phyloP scores from a whole-genome alignment of 345 rosid species.

The Murraya koenigii region DNA sequence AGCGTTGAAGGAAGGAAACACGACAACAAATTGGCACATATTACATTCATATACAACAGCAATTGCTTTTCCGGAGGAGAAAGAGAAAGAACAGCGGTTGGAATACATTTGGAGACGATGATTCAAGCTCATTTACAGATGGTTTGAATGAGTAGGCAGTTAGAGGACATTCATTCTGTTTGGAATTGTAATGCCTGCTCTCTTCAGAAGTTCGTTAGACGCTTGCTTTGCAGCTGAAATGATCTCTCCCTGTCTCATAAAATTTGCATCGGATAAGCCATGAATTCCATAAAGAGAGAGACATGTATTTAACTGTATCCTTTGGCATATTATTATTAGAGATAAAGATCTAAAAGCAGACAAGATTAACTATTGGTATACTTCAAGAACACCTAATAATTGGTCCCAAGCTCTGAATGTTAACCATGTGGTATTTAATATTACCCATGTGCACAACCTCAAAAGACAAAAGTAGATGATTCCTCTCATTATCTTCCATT shows the following conservation, averaged over 20 bases:
- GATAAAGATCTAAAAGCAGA: background rate
- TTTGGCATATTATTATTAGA: background rate
- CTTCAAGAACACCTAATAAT: too few relatives aligned
- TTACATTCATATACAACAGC: background rate
- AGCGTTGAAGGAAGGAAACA: background rate
- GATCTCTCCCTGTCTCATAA: slow-evolving; percentile 33
- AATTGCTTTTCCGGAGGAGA: background rate
- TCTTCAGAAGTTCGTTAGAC: slow-evolving; percentile 40
- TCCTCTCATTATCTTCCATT: background rate
- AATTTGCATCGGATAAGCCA: background rate
- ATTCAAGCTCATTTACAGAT: background rate
- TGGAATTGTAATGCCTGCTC: slow-evolving; percentile 48
- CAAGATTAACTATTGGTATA: background rate
- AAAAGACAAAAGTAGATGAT: background rate
- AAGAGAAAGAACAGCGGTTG: background rate
- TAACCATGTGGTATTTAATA: background rate
- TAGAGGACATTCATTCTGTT: slow-evolving; percentile 49
- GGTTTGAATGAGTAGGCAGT: background rate
- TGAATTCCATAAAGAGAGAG: background rate
- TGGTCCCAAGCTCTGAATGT: background rate
- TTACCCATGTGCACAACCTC: background rate
- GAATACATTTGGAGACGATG: background rate
- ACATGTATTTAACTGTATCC: background rate
- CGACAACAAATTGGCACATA: background rate
- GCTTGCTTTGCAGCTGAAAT: slow-evolving; percentile 47